These are phyloP conservation scores for Westerdykella ornata DNA, from an alignment of 2,329 filamentous ascomycete genomes.

Conservation along the genomic window DNA sequence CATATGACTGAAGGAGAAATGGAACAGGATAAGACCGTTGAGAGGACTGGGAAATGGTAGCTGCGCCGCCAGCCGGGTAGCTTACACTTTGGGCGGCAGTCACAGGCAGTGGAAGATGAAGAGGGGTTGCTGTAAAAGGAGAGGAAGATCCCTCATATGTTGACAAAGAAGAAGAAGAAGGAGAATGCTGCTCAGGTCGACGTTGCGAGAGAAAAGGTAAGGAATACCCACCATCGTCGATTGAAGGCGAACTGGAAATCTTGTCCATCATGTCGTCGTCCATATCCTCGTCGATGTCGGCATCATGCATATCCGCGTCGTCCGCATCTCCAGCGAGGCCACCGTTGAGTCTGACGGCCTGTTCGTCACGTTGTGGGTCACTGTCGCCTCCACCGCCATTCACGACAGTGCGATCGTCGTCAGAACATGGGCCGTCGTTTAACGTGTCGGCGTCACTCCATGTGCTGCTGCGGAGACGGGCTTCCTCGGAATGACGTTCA, in stretches of 20 bases:
- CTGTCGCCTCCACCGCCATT: constrained; percentile 8
- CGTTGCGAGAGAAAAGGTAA: constrained; percentile 27
- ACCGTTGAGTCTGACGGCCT: constrained; percentile 31
- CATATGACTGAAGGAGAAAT: constrained; percentile 25
- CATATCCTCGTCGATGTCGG: constrained; percentile 60
- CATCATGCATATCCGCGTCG: constrained; percentile 55
- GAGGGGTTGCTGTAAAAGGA: constrained; percentile 40
- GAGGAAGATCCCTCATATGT: constrained; percentile 35
- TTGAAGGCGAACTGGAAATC: constrained; percentile 96
- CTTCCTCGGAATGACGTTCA: constrained; percentile 65
- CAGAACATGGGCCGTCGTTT: constrained; percentile 50
- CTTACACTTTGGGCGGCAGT: constrained; percentile 16
- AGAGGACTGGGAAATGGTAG: constrained; percentile 22
- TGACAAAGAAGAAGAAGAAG: constrained; percentile 22
- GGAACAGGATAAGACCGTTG: constrained; percentile 31
- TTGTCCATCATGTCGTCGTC: constrained; percentile 97
- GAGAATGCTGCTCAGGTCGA: constrained; percentile 39
- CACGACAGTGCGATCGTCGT: constrained; percentile 46
- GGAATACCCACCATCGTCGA: constrained; percentile 91
- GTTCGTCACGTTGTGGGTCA: constrained; percentile 28
- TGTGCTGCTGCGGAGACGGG: constrained; percentile 53
- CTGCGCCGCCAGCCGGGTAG: constrained; percentile 27
- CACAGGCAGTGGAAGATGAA: constrained; percentile 38
- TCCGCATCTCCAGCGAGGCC: constrained; percentile 32
- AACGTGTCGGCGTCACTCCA: constrained; percentile 38